These are phyloP conservation scores for Colletotrichum sp. DNA, from an alignment of 2,329 filamentous ascomycete genomes.

Conservation along the genomic window DNA sequence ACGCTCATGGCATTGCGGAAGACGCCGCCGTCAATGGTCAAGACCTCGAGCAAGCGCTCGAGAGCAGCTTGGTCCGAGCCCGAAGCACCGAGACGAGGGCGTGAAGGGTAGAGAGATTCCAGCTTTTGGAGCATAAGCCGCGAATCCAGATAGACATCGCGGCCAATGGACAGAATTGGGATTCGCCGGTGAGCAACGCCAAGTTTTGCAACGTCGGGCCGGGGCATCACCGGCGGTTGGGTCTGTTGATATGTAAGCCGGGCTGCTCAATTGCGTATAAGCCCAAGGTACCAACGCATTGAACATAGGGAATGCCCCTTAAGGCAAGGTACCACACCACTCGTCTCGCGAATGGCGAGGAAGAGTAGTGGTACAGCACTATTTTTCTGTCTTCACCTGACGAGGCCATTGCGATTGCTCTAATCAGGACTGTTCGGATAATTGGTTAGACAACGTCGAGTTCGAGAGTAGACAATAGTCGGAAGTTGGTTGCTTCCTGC, in stretches of 20 bases:
- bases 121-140: conserved; percentile 71
- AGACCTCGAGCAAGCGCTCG: conserved; percentile 59
- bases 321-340: conserved; percentile 72
- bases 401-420: neutral
- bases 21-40: conserved; percentile 60
- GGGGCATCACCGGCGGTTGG: conserved; percentile 70
- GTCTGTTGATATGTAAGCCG: conserved; percentile 43
- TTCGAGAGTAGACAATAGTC: neutral
- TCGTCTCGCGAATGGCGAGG: conserved; percentile 68
- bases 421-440: too few species aligned
- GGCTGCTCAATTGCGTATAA: neutral
- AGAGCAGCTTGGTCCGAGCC: conserved; percentile 47
- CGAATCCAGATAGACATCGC: conserved; percentile 73
- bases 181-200: conserved; percentile 73
- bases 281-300: conserved; percentile 61
- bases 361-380: conserved; percentile 69
- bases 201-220: conserved; percentile 66
- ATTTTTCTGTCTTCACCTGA: conserved; percentile 33
- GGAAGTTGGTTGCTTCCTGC: neutral
- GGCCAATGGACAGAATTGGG: conserved; percentile 69
- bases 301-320: conserved; percentile 66
- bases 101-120: conserved; percentile 57
- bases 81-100: conserved; percentile 40
- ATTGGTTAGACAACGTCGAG: too few species aligned
- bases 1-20: conserved; percentile 59